Base-by-base conservation (phyloP, 495 filamentous ascomycete species). In the Articulospora tetracladia region DNA sequence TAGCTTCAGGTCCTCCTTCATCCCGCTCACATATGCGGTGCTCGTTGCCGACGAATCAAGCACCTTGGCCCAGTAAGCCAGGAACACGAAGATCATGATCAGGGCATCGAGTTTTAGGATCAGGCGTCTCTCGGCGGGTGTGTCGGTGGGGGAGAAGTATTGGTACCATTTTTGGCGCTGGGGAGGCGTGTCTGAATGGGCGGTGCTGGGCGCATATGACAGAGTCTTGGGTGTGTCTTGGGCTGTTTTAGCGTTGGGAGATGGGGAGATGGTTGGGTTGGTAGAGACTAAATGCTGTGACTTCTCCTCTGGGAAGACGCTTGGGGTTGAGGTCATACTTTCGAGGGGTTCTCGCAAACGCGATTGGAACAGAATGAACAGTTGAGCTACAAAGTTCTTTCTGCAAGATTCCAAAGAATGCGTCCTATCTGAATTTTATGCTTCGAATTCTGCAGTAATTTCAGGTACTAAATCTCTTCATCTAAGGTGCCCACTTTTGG, bases 71-170 rank as follows among this genome's bases (percentile, higher is more conserved):
- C 84, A 84, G 59, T 85, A 85, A 60, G 76, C 80, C 46, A 86
- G 69, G 61, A 80, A 86, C 67, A 81, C 84, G 61, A 85, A 86
- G 13, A 76, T 80, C 27, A 86, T 67, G 65, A 85, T 86, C 72
- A 86, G 83, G 59, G 80, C 80, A 67, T 86, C 83, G 22, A 76
- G 63, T 48, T 76, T 76, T 17, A 72, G 49, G 23, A 76, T 72
- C 4, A 74, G 67, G 17, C 52, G 46, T 47, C 72, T 60, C 28
- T 76, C 72, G 48, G 69, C 69, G 27, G 67, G 63, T 15, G 69
- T 73, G 49, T 76, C 73, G 10, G 68, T 49, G 34, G 71, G 68
- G 10, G 39, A 44, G 39, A 44, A 44, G 39, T 44, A 44, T 19
- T 44, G 39, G 39, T 44, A 44, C 39, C 39, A 44, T 44, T 44